Conservation (phyloP, 306 rosid genomes). For the Quercus glauca region DNA sequence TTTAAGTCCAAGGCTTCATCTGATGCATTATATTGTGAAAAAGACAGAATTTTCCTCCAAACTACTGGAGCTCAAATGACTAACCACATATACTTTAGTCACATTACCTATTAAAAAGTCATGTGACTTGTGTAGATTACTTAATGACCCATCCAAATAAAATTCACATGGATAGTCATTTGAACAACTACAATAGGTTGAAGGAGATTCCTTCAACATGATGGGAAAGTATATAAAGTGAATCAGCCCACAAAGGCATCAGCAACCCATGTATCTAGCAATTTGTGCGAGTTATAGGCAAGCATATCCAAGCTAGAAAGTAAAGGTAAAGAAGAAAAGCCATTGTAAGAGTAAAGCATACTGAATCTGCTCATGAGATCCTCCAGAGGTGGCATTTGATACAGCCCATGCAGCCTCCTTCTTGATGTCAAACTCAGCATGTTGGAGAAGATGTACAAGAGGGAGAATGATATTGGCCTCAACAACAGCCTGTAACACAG, state of each 20-base stretch:
- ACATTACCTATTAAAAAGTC: too few species aligned
- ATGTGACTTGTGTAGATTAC: too few species aligned
- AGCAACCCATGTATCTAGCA: neutral
- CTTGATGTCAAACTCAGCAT: constrained; percentile 66
- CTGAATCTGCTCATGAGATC: constrained; percentile 69
- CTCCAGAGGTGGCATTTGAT: constrained; percentile 71
- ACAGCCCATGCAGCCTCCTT: constrained; percentile 84
- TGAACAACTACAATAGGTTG: too few species aligned
- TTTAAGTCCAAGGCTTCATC: constrained; percentile 1
- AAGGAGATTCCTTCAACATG: too few species aligned
- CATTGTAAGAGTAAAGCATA: constrained; percentile 26
- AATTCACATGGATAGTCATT: too few species aligned
- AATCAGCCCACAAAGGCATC: neutral
- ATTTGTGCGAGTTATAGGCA: neutral
- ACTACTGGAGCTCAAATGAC: too few species aligned
- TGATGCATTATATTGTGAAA: neutral
- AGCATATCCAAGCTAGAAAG: neutral
- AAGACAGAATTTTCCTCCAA: too few species aligned
- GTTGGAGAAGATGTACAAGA: constrained; percentile 56
- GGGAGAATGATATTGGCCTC: constrained; percentile 54
- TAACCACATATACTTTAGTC: too few species aligned
- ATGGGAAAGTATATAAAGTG: neutral
- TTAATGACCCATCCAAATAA: too few species aligned
- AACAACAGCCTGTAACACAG: constrained; percentile 52
- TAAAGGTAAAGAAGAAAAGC: neutral